Conservation (phyloP, 768 basidiomycete genomes). For the Auriscalpium microsporum region DNA sequence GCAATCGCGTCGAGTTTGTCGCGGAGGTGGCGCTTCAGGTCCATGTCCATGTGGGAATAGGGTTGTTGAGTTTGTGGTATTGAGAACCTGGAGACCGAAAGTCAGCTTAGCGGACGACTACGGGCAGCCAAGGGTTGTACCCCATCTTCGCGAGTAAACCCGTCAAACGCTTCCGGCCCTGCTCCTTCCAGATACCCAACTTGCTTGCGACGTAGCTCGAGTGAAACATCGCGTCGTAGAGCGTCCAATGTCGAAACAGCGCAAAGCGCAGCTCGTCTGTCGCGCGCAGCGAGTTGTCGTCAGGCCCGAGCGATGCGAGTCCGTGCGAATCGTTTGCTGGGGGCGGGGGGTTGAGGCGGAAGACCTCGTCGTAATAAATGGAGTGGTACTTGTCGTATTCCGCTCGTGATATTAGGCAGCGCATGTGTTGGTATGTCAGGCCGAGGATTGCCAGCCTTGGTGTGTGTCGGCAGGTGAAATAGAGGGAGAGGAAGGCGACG, state of each 20-base stretch:
- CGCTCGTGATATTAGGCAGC: constrained; percentile 79
- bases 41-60: constrained; percentile 94
- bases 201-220: constrained; percentile 94
- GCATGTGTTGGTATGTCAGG: constrained; percentile 85
- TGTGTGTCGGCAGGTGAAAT: not conserved
- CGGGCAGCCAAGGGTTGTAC: constrained; percentile 30
- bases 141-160: constrained; percentile 98
- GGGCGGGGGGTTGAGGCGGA: constrained; percentile 72
- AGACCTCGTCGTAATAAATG: constrained; percentile 86
- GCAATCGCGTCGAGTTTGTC: constrained; percentile 82
- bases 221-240: constrained; percentile 98
- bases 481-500: constrained; percentile 10
- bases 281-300: constrained; percentile 74
- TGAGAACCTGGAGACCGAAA: constrained; percentile 58
- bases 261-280: constrained; percentile 91
- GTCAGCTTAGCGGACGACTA: not conserved
- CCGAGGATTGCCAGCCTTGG: constrained; percentile 87
- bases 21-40: constrained; percentile 74
- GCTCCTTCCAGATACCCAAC: constrained; percentile 94
- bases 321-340: constrained; percentile 34
- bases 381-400: constrained; percentile 76
- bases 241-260: constrained; percentile 93
- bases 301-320: constrained; percentile 56
- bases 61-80: constrained; percentile 90
- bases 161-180: constrained; percentile 79